phyloP scores from a whole-genome alignment of 306 rosid species.

The Nissolia schottii region DNA sequence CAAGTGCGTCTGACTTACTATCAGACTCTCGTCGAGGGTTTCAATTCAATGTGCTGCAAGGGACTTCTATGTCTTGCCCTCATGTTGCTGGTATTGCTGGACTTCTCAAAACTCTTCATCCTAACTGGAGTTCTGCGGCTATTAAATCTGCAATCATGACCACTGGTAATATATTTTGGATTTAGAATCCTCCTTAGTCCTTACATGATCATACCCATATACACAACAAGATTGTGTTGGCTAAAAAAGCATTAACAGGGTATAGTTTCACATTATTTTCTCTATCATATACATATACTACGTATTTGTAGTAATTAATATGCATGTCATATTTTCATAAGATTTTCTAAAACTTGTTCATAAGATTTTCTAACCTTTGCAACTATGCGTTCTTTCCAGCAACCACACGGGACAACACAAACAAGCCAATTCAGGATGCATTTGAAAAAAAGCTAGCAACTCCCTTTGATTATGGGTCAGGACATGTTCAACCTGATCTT shows the following conservation, averaged over 20 bases:
- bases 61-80: not conserved
- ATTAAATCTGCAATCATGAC: not conserved
- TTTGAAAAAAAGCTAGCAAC: conserved; percentile 1
- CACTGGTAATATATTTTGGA: not conserved
- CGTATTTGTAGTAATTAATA: too few species aligned
- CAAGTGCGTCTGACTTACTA: not conserved
- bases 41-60: not conserved
- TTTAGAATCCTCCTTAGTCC: too few species aligned
- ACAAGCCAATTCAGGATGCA: conserved; percentile 13
- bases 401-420: conserved; percentile 14
- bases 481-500: conserved; percentile 41
- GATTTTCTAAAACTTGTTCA: too few species aligned
- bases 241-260: too few species aligned
- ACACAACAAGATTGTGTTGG: too few species aligned
- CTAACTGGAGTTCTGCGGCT: not conserved
- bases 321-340: too few species aligned
- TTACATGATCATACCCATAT: too few species aligned
- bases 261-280: too few species aligned
- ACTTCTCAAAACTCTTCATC: not conserved
- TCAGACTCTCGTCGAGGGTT: not conserved
- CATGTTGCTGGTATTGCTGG: not conserved
- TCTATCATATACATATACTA: too few species aligned
- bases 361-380: too few species aligned
- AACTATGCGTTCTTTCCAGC: conserved; percentile 30
- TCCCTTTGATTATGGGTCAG: conserved; percentile 41